Evolutionary conservation across 2,329 filamentous ascomycete genomes (phyloP).

Genomic region (Cladorrhinum sp.): DNA sequence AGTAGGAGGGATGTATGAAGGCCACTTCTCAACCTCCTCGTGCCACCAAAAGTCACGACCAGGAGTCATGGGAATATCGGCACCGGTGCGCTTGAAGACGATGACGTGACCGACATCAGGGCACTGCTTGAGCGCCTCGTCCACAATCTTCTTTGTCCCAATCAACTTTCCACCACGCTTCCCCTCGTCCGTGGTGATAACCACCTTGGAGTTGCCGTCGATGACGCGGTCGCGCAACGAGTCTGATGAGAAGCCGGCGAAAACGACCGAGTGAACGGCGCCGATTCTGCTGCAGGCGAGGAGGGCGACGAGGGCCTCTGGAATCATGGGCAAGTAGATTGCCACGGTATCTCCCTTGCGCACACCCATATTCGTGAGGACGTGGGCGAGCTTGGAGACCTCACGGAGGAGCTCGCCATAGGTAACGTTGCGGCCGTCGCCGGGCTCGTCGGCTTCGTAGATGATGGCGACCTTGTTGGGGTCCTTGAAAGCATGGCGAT

Average conservation of each 20-base stretch:
- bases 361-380: slow-evolving; percentile 91
- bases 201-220: slow-evolving; percentile 84
- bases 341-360: slow-evolving; percentile 96
- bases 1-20: slow-evolving; percentile 85
- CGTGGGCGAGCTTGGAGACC: slow-evolving; percentile 82
- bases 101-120: slow-evolving; percentile 81
- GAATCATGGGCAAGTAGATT: slow-evolving; percentile 98
- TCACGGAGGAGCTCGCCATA: slow-evolving; percentile 91
- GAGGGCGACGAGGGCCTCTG: slow-evolving; percentile 87
- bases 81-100: slow-evolving; percentile 92
- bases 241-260: slow-evolving; percentile 95
- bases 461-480: slow-evolving; percentile 94
- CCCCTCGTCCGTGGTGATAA: slow-evolving; percentile 96
- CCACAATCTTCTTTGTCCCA: slow-evolving; percentile 98
- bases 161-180: slow-evolving; percentile 97
- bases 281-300: slow-evolving; percentile 90
- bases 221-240: slow-evolving; percentile 92
- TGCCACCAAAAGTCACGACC: slow-evolving; percentile 98
- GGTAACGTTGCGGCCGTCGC: slow-evolving; percentile 82
- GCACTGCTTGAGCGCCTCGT: slow-evolving; percentile 95
- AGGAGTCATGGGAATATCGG: slow-evolving; percentile 84
- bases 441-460: slow-evolving; percentile 93
- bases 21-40: slow-evolving; percentile 97
- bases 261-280: slow-evolving; percentile 94
- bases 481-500: slow-evolving; percentile 93